Evolutionary conservation across 441 rosid genomes (phyloP).

Genomic region (Hura crepitans): DNA sequence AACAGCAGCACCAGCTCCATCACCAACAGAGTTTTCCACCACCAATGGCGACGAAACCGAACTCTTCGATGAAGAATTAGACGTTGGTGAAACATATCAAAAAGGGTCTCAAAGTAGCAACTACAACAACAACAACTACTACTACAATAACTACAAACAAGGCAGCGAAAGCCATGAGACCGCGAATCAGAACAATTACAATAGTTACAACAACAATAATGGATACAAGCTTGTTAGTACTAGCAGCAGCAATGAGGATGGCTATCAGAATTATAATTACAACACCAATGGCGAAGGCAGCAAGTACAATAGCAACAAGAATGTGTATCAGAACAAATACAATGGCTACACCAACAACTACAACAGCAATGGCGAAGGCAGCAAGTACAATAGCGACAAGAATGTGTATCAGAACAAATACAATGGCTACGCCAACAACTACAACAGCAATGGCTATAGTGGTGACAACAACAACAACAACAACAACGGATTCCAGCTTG

Average conservation of each 20-base stretch:
- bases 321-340: background rate
- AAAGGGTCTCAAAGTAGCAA: conserved; percentile 27
- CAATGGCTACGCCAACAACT: conserved; percentile 22
- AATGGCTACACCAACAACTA: background rate
- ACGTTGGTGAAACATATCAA: conserved; percentile 21
- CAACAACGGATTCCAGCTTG: background rate
- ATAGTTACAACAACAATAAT: conserved; percentile 11
- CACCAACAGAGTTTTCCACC: conserved; percentile 30
- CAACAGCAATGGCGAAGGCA: background rate
- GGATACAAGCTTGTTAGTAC: background rate
- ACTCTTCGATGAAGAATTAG: conserved; percentile 36
- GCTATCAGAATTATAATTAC: background rate
- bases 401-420: conserved; percentile 22
- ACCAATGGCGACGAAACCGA: conserved; percentile 33
- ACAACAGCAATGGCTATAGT: conserved; percentile 21
- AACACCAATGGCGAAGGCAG: background rate
- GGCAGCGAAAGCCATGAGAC: background rate
- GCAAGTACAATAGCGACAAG: conserved; percentile 3
- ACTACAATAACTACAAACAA: conserved; percentile 18
- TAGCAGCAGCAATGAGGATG: background rate
- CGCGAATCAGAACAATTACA: background rate
- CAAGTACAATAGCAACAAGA: background rate
- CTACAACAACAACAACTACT: conserved; percentile 34
- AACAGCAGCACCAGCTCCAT: conserved; percentile 23
- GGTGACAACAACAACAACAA: background rate